A percentile compares a stretch with the other conserved stretches of the same genome.
Conservation (phyloP, 768 basidiomycete genomes). For the Tylopilus balloui region DNA sequence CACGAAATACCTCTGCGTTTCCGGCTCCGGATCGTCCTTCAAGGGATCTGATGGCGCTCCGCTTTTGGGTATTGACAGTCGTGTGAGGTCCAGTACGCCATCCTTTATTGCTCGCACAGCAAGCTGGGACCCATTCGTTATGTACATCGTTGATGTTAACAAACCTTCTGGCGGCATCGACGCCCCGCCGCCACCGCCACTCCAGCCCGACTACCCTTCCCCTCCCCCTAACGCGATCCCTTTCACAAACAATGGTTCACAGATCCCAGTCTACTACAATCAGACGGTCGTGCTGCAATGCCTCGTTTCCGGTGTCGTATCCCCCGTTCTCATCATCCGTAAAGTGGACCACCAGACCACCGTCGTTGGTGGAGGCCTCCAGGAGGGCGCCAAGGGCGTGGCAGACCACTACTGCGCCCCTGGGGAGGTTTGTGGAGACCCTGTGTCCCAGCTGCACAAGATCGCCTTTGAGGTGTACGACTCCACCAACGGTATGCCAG, state of each 20-base stretch:
- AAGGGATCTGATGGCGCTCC: slow-evolving; percentile 90
- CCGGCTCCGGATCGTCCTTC: slow-evolving; percentile 88
- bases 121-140: slow-evolving; percentile 93
- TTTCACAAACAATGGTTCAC: slow-evolving; percentile 76
- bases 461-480: slow-evolving; percentile 92
- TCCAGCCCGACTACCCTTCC: slow-evolving; percentile 85
- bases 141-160: slow-evolving; percentile 95
- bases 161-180: slow-evolving; percentile 76
- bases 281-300: slow-evolving; percentile 95
- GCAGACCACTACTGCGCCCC: slow-evolving; percentile 78
- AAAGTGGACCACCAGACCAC: slow-evolving; percentile 89
- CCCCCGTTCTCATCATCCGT: slow-evolving; percentile 89
- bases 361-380: slow-evolving; percentile 86
- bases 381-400: slow-evolving; percentile 82
- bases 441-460: slow-evolving; percentile 94
- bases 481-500: slow-evolving; percentile 59
- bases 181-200: slow-evolving; percentile 73
- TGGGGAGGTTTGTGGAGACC: slow-evolving; percentile 89
- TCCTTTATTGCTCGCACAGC: slow-evolving; percentile 88
- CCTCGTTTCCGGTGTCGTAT: slow-evolving; percentile 88
- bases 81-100: slow-evolving; percentile 65
- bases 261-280: slow-evolving; percentile 94
- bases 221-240: slow-evolving; percentile 89
- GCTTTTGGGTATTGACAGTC: slow-evolving; percentile 74
- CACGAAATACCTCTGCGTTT: slow-evolving; percentile 93